phyloP scores from a whole-genome alignment of 2,329 filamentous ascomycete genomes.

The Phoma sp. region DNA sequence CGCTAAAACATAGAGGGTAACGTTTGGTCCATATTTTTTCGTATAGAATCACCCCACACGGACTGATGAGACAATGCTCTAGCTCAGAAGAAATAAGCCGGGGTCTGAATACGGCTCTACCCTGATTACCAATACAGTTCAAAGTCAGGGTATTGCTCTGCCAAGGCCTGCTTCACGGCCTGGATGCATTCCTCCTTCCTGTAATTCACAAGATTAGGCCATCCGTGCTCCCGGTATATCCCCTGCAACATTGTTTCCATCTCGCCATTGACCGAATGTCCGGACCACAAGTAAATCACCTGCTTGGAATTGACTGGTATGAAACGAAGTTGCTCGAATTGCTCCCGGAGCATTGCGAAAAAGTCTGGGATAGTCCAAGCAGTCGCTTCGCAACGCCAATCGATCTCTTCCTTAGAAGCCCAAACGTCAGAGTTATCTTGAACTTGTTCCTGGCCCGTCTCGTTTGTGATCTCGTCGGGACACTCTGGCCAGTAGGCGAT shows the following conservation, averaged over 20 bases:
- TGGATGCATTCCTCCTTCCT: not conserved
- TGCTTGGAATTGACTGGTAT: not conserved
- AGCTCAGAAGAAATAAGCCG: too few relatives aligned
- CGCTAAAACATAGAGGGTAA: too few relatives aligned
- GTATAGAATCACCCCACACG: too few relatives aligned
- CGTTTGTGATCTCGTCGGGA: not conserved
- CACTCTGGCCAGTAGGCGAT: constrained; percentile 13
- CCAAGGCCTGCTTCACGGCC: not conserved
- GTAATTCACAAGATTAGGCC: not conserved
- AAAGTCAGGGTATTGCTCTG: constrained; percentile 4
- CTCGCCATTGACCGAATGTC: not conserved
- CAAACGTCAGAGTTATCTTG: constrained; percentile 10
- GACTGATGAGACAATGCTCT: too few relatives aligned
- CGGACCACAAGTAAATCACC: not conserved
- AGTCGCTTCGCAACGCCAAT: constrained; percentile 10
- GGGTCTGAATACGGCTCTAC: not conserved
- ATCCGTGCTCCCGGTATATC: not conserved
- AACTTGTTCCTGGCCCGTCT: not conserved
- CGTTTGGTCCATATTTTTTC: too few relatives aligned
- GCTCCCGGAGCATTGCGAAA: constrained; percentile 11
- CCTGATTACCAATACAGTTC: not conserved
- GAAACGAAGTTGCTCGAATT: not conserved
- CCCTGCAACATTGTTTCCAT: not conserved
- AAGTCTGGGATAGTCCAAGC: constrained; percentile 16
- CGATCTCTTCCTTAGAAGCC: not conserved